Base-by-base conservation (phyloP, 1,284 basidiomycete species). In the Anthracocystis walkeri region DNA sequence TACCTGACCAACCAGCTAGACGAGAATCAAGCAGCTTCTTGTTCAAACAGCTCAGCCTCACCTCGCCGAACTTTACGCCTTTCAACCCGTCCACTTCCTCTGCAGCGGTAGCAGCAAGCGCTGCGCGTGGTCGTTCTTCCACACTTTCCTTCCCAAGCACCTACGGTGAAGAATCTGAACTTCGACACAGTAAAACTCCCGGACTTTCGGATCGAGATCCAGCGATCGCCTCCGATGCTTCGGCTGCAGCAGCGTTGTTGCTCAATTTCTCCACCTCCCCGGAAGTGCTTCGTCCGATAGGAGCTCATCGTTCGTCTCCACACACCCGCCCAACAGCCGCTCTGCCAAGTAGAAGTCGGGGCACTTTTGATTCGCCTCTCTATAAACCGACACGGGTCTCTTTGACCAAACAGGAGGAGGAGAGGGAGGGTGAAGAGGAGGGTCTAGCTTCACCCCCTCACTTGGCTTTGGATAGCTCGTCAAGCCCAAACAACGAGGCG, bases 191-290 rank as follows among this genome's bases (percentile, higher is more conserved):
- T 20, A 58, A 53, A 20, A 55, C 51, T 0, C 65, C 69, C 0
- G 65, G 74, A 0, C 27, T 76, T 27, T 61, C 74, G 8, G 69
- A 65, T 23, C 38, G 55, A 14, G 62, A 53, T 31, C 48, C 71
- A 1, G 35, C 29, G 5, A 4, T 29, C 29, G 29, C 29, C 29
- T 29, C 33, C 27, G 65, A 69, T 20, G 61, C 65, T n/a, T 57
- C 62, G 12, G 35, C 35, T 1, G 73, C 73, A 2, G 78, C 76
- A 1, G 62, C 48, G 14, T 64, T 80, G 6, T 41, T 80, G 18
- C 63, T 80, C 48, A 66, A 72, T 53, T 75, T 80, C 23, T 70
- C 65, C 31, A 78, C 78, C 23, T 73, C 69, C 11, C 78, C 78
- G 4, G 78, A 80, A 57, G 73, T 78, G 14, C 35, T 78, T 3